Percentiles rank a stretch among this genome's conserved stretches.
Conservation (phyloP, 176 grass and related monocot species). For the Saccharum officinarum region DNA sequence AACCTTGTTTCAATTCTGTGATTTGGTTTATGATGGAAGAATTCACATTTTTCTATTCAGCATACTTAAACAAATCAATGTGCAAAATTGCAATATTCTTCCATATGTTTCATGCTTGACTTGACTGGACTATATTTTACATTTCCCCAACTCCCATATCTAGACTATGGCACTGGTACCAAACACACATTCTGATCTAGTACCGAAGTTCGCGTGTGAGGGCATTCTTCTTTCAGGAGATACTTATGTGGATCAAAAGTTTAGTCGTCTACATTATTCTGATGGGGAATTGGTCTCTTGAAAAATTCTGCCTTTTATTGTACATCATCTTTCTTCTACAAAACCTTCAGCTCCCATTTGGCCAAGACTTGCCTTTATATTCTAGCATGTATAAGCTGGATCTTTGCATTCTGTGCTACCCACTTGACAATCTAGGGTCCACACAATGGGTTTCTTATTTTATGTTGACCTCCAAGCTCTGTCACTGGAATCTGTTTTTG, state of each 20-base stretch:
- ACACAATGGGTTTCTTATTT: neutral
- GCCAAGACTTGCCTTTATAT: slow-evolving; percentile 3
- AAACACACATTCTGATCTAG: neutral
- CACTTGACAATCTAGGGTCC: slow-evolving; percentile 12
- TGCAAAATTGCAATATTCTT: slow-evolving; percentile 4
- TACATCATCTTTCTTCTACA: neutral
- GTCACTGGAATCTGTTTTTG: neutral
- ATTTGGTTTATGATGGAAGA: slow-evolving; percentile 21
- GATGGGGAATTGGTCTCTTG: neutral
- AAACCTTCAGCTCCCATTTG: slow-evolving; percentile 8
- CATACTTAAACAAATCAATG: neutral
- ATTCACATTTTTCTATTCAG: neutral
- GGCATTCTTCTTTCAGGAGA: neutral
- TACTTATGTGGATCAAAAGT: neutral
- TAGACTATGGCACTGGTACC: neutral
- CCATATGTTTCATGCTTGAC: slow-evolving; percentile 15
- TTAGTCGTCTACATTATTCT: neutral
- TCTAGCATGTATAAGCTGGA: slow-evolving; percentile 10
- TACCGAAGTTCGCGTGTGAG: neutral
- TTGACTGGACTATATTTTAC: neutral
- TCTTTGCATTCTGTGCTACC: neutral
- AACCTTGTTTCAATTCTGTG: slow-evolving; percentile 18
- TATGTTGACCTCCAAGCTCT: neutral
- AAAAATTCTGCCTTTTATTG: neutral
- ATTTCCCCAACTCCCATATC: slow-evolving; percentile 4